Evolutionary conservation across 257 asterid genomes (phyloP), one percentile per base, ranked within the genome.

Genomic region (Nicotiana attenuata): DNA sequence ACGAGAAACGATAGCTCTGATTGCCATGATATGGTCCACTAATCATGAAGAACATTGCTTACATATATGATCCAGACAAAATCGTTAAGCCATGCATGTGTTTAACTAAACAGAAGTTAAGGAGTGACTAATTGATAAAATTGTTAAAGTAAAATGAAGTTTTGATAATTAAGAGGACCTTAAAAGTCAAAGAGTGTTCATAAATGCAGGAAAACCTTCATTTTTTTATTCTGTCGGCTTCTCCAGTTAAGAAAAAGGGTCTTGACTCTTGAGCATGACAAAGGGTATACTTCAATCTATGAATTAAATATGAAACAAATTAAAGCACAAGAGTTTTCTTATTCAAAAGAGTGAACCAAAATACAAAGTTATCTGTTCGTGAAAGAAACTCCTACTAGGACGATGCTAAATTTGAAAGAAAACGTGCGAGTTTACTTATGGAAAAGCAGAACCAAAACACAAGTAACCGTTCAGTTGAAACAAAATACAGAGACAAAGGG

Each of bases 51-150:
- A 17, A 64, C 47, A 24, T 50, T 61, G 55, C 57, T 84, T 41
- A 47, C 67, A 15, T 69, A 78, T 71, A 78, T 71, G 80, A 63
- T 28, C 29, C 20, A 61, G 81, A 85, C 84, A 73, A 67, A 22
- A 63, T 50, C 11, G 41, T 52, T 78, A 65, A 28, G 29, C 68
- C 77, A 31, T 73, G 61, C 85, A 71, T 55, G 85, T 85, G 84
- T 80, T 53, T 52, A 82, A 33, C 55, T 13, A 45, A 20, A 13
- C 3, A 5, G 31, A 68, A 20, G 29, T 35, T 68, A 38, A 38
- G n/a, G 28, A 68, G 38, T 38, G 45, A 38, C 11, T 41, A 41
- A 7, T 41, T 7, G 47, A 7, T 41, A 38, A 38, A 38, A 41
- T 41, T 41, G 11, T 41, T 41, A 7, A 41, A 41, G 45, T 24